Percentiles rank a stretch among this genome's conserved stretches.
These are phyloP conservation scores for Euptelea pleiosperma DNA, from an alignment of 164 flowering plant species.

Conservation along the genomic window DNA sequence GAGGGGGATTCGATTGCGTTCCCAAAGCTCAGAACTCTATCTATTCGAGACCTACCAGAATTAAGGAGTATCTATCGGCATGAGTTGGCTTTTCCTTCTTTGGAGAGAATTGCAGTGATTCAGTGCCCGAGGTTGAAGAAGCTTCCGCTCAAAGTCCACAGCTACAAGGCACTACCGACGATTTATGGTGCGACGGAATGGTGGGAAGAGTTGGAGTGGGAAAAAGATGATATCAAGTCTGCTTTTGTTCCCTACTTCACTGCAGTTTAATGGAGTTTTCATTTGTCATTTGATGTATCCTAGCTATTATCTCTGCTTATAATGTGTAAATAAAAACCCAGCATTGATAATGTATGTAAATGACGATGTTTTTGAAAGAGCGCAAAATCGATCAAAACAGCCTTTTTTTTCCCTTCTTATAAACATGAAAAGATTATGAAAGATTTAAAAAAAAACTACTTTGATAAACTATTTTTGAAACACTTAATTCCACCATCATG, in stretches of 20 bases:
- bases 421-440: too few relatives aligned
- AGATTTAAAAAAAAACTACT: too few relatives aligned
- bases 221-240: conserved; percentile 14
- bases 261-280: conserved; percentile 11
- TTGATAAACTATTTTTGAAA: too few relatives aligned
- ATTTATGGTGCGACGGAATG: conserved; percentile 30
- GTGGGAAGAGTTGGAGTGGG: conserved; percentile 41
- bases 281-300: neutral
- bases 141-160: conserved; percentile 19
- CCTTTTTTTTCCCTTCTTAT: too few relatives aligned
- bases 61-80: conserved; percentile 20
- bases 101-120: conserved; percentile 27
- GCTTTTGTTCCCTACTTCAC: conserved; percentile 20
- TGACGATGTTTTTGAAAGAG: too few relatives aligned
- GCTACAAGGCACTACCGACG: conserved; percentile 12
- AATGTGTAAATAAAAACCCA: too few relatives aligned
- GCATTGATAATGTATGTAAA: too few relatives aligned
- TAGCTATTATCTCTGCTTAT: too few relatives aligned
- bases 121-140: conserved; percentile 35
- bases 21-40: conserved; percentile 23
- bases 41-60: conserved; percentile 26
- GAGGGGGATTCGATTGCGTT: conserved; percentile 19
- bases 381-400: too few relatives aligned
- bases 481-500: too few relatives aligned
- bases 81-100: conserved; percentile 21